phyloP scores from a whole-genome alignment of 2,329 filamentous ascomycete genomes.

The Colletotrichum sp. region DNA sequence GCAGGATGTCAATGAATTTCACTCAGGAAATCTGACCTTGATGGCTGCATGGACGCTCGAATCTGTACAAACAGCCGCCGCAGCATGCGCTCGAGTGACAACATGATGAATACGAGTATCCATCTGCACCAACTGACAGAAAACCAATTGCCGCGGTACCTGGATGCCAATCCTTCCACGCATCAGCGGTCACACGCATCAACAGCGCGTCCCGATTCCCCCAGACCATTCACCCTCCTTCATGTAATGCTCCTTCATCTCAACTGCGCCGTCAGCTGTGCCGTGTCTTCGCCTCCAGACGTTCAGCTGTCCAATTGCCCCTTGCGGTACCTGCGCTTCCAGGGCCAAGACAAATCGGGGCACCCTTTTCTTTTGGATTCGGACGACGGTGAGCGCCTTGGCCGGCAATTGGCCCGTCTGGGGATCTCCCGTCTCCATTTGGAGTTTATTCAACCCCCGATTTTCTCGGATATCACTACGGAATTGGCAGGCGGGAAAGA shows the following conservation, averaged over 20 bases:
- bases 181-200: not conserved
- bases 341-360: not conserved
- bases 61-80: not conserved
- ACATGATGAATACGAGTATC: not conserved
- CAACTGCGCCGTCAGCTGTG: not conserved
- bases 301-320: not conserved
- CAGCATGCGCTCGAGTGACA: not conserved
- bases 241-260: not conserved
- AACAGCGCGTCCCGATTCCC: not conserved
- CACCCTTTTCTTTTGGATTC: not conserved
- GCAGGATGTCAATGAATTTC: not conserved
- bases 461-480: constrained; percentile 3
- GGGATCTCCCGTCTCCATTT: constrained; percentile 11
- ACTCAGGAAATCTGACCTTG: not conserved
- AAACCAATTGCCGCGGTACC: not conserved
- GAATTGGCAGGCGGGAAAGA: constrained; percentile 14
- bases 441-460: constrained; percentile 2
- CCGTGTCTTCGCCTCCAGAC: not conserved
- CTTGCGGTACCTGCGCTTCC: not conserved
- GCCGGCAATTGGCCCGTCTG: constrained; percentile 7
- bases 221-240: not conserved
- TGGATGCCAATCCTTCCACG: not conserved
- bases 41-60: not conserved
- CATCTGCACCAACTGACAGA: not conserved
- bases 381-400: not conserved